A percentile compares a stretch with the other conserved stretches of the same genome.
Evolutionary conservation across 2,329 filamentous ascomycete species (phyloP).

Genomic region (Aplosporella prunicola): DNA sequence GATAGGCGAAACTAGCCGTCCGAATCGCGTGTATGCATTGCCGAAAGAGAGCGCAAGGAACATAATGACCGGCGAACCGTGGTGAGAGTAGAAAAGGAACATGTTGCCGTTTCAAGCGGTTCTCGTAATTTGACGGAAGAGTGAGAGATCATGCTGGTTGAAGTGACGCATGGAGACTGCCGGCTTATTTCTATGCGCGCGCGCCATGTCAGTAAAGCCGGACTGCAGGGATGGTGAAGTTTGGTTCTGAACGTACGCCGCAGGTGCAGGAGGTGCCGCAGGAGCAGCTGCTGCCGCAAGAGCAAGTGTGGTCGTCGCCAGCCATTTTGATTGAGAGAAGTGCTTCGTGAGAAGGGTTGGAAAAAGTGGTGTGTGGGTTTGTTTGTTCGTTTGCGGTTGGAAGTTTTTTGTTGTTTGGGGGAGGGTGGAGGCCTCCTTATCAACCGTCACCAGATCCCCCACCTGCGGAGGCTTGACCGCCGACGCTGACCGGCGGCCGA

Average conservation of each 20-base stretch:
- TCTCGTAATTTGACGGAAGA: neutral
- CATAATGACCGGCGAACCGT: too few species aligned
- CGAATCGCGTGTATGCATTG: too few species aligned
- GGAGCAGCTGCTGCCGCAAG: conserved; percentile 16
- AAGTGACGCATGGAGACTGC: neutral
- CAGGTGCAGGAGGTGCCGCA: conserved; percentile 16
- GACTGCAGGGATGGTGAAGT: neutral
- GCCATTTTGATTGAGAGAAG: conserved; percentile 10
- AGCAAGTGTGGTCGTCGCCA: conserved; percentile 13
- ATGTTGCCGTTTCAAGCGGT: too few species aligned
- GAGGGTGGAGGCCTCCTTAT: conserved; percentile 2
- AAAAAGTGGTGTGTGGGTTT: neutral
- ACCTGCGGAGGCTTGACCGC: too few species aligned
- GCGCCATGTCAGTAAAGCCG: conserved; percentile 1
- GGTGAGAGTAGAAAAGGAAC: too few species aligned
- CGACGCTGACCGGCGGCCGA: too few species aligned
- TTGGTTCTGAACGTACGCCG: conserved; percentile 13
- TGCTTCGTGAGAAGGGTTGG: too few species aligned
- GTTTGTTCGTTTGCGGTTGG: conserved; percentile 2
- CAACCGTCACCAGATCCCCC: too few species aligned
- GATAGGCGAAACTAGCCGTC: too few species aligned
- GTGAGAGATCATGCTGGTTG: neutral
- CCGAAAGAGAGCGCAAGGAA: too few species aligned
- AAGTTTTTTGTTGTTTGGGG: conserved; percentile 1
- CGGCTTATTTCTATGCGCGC: conserved; percentile 7